Evolutionary conservation across 352 stramenopile genomes (phyloP).

Genomic region (Phytophthora litchii): DNA sequence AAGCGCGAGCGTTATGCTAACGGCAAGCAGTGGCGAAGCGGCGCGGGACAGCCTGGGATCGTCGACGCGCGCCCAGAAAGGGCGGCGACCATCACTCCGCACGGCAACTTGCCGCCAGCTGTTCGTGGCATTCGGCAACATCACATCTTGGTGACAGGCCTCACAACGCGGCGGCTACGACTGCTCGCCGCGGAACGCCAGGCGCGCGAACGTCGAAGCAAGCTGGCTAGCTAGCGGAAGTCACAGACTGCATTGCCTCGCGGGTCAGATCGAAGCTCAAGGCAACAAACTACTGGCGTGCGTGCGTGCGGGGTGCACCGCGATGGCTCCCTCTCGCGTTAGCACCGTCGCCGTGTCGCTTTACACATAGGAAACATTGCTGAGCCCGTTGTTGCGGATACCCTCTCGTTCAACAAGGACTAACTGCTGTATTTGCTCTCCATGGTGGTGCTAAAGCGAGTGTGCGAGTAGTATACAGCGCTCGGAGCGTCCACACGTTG

Average conservation of each 20-base stretch:
- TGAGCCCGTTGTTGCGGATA: slow-evolving; percentile 8
- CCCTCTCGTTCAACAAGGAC: slow-evolving; percentile 10
- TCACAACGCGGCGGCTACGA: slow-evolving; percentile 21
- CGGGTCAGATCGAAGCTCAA: slow-evolving; percentile 1
- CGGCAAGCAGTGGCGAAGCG: slow-evolving; percentile 51
- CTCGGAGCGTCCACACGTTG: slow-evolving; percentile 20
- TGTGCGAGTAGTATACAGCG: slow-evolving; percentile 22
- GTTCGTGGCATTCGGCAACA: slow-evolving; percentile 15
- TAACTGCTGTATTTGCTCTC: slow-evolving; percentile 26
- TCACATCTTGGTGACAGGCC: slow-evolving; percentile 35
- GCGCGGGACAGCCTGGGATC: slow-evolving; percentile 39
- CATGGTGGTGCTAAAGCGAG: slow-evolving; percentile 27
- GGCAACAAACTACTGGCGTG: slow-evolving; percentile 6
- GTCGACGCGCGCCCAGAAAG: slow-evolving; percentile 38
- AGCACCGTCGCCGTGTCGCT: slow-evolving; percentile 14
- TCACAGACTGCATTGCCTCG: neutral
- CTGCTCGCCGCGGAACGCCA: slow-evolving; percentile 17
- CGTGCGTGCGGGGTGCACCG: neutral
- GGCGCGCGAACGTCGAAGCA: slow-evolving; percentile 9
- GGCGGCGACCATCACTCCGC: slow-evolving; percentile 43
- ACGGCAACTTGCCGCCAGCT: slow-evolving; percentile 19
- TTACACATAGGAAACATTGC: slow-evolving; percentile 27
- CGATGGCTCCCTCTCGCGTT: slow-evolving; percentile 28
- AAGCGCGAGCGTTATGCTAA: slow-evolving; percentile 38
- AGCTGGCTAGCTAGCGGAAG: slow-evolving; percentile 13